Evolutionary conservation across 2,329 filamentous ascomycete species (phyloP).

Genomic region (Elsinoe batatas): DNA sequence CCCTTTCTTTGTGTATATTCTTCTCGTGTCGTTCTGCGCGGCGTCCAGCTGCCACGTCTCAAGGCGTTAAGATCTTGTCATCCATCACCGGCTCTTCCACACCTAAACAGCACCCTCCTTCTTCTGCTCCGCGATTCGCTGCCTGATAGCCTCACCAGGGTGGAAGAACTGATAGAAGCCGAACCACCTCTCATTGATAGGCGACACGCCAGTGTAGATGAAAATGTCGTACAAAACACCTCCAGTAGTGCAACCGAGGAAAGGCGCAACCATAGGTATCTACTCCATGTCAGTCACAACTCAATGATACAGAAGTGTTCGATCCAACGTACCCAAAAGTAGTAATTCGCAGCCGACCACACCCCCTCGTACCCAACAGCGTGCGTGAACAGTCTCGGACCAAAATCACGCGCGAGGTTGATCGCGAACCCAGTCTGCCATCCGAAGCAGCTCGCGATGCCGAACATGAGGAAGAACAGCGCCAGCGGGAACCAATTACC

Average conservation of each 20-base stretch:
- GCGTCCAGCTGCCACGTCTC: not conserved
- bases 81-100: conserved; percentile 2
- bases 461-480: conserved; percentile 55
- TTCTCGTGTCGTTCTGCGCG: no score
- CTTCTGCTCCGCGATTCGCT: conserved; percentile 19
- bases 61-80: not conserved
- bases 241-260: conserved; percentile 33
- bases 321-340: conserved; percentile 47
- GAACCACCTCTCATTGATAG: conserved; percentile 25
- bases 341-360: conserved; percentile 51
- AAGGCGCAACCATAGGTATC: conserved; percentile 13
- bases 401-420: conserved; percentile 49
- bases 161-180: conserved; percentile 17
- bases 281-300: not conserved
- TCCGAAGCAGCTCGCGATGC: conserved; percentile 54
- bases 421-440: conserved; percentile 56
- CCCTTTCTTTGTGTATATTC: no score
- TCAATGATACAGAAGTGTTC: not conserved
- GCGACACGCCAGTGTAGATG: conserved; percentile 43
- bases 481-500: conserved; percentile 46
- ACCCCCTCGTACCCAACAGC: conserved; percentile 55
- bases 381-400: conserved; percentile 53
- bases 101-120: conserved; percentile 22
- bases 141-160: conserved; percentile 17
- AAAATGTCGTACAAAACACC: conserved; percentile 40